Evolutionary conservation across 768 basidiomycete genomes (phyloP), one percentile per base, ranked within the genome.

Genomic region (Omphalotus guepiniiformis): DNA sequence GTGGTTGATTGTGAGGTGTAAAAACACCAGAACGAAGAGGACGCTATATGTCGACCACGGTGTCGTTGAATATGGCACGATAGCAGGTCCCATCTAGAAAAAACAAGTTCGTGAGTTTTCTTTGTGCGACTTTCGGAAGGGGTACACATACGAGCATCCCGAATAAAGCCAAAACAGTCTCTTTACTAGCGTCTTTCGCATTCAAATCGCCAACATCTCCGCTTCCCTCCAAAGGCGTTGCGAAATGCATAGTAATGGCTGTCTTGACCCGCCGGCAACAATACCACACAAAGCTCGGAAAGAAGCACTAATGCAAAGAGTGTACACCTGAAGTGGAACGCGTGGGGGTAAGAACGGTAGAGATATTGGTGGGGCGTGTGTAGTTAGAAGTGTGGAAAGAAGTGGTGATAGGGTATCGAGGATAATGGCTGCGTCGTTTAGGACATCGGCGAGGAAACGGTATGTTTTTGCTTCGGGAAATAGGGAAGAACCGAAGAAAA

Each of bases 401-500:
- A 76, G 56, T 2, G 85, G 84, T 0, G 83, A 80, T 6, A 84
- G 51, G 1, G 76, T 76, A 48, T 85, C 83, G 16, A 83, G 64
- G 6, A 83, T 65, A 29, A 81, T 72, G 3, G 82, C 72, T 0
- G 69, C 62, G 50, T 86, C 83, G 50, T 85, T 85, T 51, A 83
- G 65, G 12, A 85, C 67, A 54, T 87, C 84, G 0, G 83, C 85
- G 21, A 83, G 68, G 40, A 84, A 68, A 12, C 84, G 77, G 53
- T 83, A 87, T 1, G 71, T 79, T 60, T 86, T 88, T 1, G 82
- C 81, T 64, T 88, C 84, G 3, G 85, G 81, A 27, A 73, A 79
- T 3, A 87, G 72, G 0, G 76, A 79, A 0, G 83, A 79, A 2
- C 85, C 83, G 16, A 85, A 64, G 34, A 72, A 67, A 56, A 83